phyloP scores from a whole-genome alignment of 2,329 filamentous ascomycete species.

The Phyllosticta citrichinensis region DNA sequence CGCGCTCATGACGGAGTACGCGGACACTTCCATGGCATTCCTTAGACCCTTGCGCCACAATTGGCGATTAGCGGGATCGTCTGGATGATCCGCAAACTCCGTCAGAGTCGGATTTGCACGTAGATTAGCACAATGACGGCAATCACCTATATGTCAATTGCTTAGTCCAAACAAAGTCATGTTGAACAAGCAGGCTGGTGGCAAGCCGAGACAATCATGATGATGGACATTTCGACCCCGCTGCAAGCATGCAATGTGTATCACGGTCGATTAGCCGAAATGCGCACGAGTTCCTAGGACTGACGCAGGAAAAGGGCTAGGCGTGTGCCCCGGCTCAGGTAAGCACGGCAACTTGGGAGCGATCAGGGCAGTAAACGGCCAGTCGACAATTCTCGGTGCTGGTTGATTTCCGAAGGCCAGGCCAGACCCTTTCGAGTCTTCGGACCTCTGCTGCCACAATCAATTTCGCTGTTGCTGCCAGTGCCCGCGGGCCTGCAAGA shows the following conservation, averaged over 20 bases:
- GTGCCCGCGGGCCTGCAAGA: neutral
- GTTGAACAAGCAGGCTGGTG: neutral
- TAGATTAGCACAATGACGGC: neutral
- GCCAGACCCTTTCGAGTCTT: neutral
- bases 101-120: neutral
- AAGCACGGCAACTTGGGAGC: neutral
- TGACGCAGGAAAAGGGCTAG: neutral
- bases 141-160: neutral
- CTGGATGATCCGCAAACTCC: neutral
- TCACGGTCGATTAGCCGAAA: neutral
- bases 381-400: neutral
- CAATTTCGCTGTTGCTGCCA: neutral
- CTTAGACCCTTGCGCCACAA: neutral
- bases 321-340: neutral
- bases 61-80: neutral
- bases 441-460: neutral
- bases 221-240: neutral
- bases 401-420: neutral
- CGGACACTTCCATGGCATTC: neutral
- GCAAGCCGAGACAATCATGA: neutral
- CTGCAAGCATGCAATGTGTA: neutral
- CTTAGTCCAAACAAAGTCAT: neutral
- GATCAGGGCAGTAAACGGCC: neutral
- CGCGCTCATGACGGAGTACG: neutral
- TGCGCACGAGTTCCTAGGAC: neutral